Percentiles rank a stretch among this genome's conserved stretches.
Evolutionary conservation across 305 asterid genomes (phyloP).

Genomic region (Fraxinus angustifolia): DNA sequence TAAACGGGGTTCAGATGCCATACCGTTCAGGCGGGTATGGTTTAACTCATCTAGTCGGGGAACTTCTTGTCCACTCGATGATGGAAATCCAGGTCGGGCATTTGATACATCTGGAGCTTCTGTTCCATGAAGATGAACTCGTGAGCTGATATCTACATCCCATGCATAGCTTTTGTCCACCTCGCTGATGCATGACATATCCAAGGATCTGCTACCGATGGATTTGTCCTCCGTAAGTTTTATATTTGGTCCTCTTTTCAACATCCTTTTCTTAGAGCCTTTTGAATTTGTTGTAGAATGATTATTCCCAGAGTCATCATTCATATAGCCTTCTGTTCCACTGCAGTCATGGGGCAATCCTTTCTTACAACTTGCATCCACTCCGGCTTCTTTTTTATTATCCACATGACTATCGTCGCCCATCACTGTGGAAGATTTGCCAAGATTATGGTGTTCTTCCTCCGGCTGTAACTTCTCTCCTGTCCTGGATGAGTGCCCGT

Average conservation of each 20-base stretch:
- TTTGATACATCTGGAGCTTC: slow-evolving; percentile 28
- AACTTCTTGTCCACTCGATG: slow-evolving; percentile 24
- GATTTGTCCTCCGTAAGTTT: slow-evolving; percentile 9
- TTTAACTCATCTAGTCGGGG: slow-evolving; percentile 46
- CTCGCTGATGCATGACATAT: slow-evolving; percentile 16
- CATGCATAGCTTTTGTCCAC: slow-evolving; percentile 25
- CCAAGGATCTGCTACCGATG: slow-evolving; percentile 17
- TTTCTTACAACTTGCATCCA: slow-evolving; percentile 17
- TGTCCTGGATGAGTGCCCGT: slow-evolving; percentile 42
- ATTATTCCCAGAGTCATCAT: slow-evolving; percentile 14
- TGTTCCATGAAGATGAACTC: slow-evolving; percentile 21
- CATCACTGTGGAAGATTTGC: slow-evolving; percentile 9
- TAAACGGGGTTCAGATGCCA: slow-evolving; percentile 10
- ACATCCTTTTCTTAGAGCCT: slow-evolving; percentile 29
- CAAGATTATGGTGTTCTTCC: slow-evolving; percentile 28
- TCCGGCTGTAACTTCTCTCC: slow-evolving; percentile 30
- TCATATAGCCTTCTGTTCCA: slow-evolving; percentile 22
- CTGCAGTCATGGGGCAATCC: slow-evolving; percentile 7
- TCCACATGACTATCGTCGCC: slow-evolving; percentile 22
- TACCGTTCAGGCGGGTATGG: slow-evolving; percentile 23
- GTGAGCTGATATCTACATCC: slow-evolving; percentile 26
- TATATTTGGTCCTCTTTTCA: slow-evolving; percentile 16
- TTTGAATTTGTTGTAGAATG: slow-evolving; percentile 16
- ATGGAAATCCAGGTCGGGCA: slow-evolving; percentile 18
- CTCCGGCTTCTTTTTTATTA: slow-evolving; percentile 17